phyloP scores from a whole-genome alignment of 1,139 yeast species.

The Taphrina betulina region DNA sequence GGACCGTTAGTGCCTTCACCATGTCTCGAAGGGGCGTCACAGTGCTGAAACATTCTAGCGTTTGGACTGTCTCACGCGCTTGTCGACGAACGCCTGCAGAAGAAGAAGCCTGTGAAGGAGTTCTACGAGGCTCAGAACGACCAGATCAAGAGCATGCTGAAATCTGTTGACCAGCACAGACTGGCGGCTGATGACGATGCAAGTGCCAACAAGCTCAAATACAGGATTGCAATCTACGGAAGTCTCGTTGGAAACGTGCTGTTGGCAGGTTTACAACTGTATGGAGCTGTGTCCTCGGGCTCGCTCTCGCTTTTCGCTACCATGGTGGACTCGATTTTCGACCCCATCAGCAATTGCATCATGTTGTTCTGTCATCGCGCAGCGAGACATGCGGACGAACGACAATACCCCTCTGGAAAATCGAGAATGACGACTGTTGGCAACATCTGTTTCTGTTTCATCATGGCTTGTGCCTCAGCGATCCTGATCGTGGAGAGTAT shows the following conservation, averaged over 20 bases:
- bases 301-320: slow-evolving; percentile 38
- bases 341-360: slow-evolving; percentile 36
- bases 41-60: slow-evolving; percentile 3
- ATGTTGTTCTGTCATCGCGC: slow-evolving; percentile 36
- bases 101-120: slow-evolving; percentile 13
- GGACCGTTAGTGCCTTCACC: slow-evolving; percentile 7
- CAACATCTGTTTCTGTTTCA: slow-evolving; percentile 37
- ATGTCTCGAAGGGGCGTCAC: background rate
- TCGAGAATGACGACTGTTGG: slow-evolving; percentile 38
- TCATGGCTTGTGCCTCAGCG: slow-evolving; percentile 37
- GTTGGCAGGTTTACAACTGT: slow-evolving; percentile 37
- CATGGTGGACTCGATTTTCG: slow-evolving; percentile 38
- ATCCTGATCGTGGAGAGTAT: slow-evolving; percentile 36
- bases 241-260: slow-evolving; percentile 36
- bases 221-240: slow-evolving; percentile 36
- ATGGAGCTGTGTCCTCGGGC: slow-evolving; percentile 38
- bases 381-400: slow-evolving; percentile 32
- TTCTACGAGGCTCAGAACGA: slow-evolving; percentile 37
- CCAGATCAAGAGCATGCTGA: slow-evolving; percentile 35
- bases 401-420: slow-evolving; percentile 37
- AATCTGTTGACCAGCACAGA: slow-evolving; percentile 37
- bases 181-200: slow-evolving; percentile 33
- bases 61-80: slow-evolving; percentile 13
- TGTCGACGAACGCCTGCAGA: slow-evolving; percentile 6
- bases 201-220: slow-evolving; percentile 22